These are phyloP conservation scores for Amaranthus tricolor DNA, from an alignment of 179 eudicot species.

Conservation along the genomic window DNA sequence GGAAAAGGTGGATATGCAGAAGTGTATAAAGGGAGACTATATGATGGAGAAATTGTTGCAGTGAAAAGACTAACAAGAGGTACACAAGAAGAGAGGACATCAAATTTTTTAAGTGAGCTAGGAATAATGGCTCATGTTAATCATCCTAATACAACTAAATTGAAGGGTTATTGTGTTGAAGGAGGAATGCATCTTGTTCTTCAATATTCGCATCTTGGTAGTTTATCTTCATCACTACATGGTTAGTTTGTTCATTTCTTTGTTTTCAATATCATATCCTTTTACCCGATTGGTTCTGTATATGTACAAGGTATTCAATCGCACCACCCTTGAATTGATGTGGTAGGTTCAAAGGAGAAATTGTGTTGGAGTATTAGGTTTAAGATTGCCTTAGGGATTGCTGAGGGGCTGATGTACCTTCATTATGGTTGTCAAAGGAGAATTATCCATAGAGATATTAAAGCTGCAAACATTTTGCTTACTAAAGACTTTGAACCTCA, in stretches of 20 bases:
- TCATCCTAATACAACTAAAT: conserved; percentile 33
- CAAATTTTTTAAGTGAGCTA: conserved; percentile 36
- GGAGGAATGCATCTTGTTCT: conserved; percentile 51
- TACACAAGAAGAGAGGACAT: conserved; percentile 38
- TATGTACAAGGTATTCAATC: neutral
- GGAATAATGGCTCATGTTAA: conserved; percentile 51
- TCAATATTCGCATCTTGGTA: conserved; percentile 42
- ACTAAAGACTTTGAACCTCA: conserved; percentile 38
- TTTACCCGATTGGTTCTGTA: too few species aligned
- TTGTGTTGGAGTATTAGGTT: conserved; percentile 32
- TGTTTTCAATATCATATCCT: too few species aligned
- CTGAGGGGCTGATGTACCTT: conserved; percentile 41
- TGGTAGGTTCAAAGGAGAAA: conserved; percentile 36
- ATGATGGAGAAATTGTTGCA: conserved; percentile 32
- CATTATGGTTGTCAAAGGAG: conserved; percentile 43
- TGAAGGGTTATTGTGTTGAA: conserved; percentile 44
- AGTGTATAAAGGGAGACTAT: conserved; percentile 37
- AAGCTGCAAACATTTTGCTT: conserved; percentile 44
- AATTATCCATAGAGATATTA: conserved; percentile 44
- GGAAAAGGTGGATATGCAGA: conserved; percentile 53
- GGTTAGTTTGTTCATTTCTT: conserved; percentile 17
- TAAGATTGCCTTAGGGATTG: conserved; percentile 40
- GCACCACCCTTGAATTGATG: neutral
- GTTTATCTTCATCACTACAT: conserved; percentile 40
- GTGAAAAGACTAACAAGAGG: conserved; percentile 41